Evolutionary conservation across 2,329 filamentous ascomycete species (phyloP).

Genomic region (Parafenestella ontariensis): DNA sequence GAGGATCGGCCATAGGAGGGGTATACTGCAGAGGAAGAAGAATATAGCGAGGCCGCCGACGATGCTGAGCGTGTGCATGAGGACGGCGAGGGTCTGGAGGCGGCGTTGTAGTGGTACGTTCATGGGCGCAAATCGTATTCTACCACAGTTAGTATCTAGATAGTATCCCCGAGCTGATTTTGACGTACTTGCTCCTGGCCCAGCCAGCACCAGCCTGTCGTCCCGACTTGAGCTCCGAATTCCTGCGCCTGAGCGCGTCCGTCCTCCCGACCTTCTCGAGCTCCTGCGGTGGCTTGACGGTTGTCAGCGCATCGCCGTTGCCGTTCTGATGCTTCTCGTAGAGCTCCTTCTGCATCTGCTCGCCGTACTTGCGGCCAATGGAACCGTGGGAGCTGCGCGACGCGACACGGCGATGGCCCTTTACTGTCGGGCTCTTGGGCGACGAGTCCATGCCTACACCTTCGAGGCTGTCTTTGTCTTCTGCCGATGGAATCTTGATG

Average conservation of each 20-base stretch:
- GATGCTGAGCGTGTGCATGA: slow-evolving; percentile 59
- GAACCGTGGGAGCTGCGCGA: slow-evolving; percentile 43
- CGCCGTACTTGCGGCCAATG: slow-evolving; percentile 37
- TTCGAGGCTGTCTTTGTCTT: slow-evolving; percentile 31
- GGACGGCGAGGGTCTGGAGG: slow-evolving; percentile 58
- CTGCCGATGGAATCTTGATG: slow-evolving; percentile 14
- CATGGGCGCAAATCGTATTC: slow-evolving; percentile 88
- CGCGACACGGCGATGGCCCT: slow-evolving; percentile 36
- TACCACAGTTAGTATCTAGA: slow-evolving; percentile 29
- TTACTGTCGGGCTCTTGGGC: slow-evolving; percentile 40
- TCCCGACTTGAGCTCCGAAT: slow-evolving; percentile 58
- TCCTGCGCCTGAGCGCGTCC: slow-evolving; percentile 40
- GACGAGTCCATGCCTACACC: slow-evolving; percentile 42
- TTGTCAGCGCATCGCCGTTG: slow-evolving; percentile 55
- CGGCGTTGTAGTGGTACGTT: slow-evolving; percentile 65
- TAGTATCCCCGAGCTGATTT: too few species aligned
- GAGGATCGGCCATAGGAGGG: slow-evolving; percentile 84
- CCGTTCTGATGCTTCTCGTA: slow-evolving; percentile 55
- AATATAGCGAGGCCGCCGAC: slow-evolving; percentile 71
- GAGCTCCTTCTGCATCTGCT: slow-evolving; percentile 38
- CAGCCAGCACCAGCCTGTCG: slow-evolving; percentile 62
- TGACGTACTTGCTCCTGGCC: slow-evolving; percentile 55
- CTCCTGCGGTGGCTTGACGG: slow-evolving; percentile 50
- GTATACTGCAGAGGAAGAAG: slow-evolving; percentile 90
- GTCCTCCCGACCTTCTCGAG: slow-evolving; percentile 46